Evolutionary conservation across 208 protist species (phyloP).

Genomic region (Trypanosoma vivax): DNA sequence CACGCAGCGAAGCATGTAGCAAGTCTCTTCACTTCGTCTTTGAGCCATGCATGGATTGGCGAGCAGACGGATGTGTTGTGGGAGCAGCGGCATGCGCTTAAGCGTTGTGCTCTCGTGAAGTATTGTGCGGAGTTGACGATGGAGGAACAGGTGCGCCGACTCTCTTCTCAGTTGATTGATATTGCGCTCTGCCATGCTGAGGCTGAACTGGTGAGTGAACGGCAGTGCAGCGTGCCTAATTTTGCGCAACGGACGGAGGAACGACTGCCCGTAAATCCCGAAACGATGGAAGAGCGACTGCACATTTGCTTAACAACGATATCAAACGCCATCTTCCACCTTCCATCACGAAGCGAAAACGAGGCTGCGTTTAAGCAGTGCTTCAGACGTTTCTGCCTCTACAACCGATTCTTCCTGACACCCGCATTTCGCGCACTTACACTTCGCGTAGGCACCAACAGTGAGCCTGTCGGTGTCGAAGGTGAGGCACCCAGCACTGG

Average conservation of each 20-base stretch:
- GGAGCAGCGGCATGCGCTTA: not conserved
- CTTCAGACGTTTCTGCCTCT: slow-evolving; percentile 47
- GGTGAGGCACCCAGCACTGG: not conserved
- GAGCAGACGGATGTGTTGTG: slow-evolving; percentile 1
- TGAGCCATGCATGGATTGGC: slow-evolving; percentile 4
- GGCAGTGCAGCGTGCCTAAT: not conserved
- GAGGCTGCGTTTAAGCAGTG: slow-evolving; percentile 18
- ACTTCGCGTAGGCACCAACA: slow-evolving; percentile 22
- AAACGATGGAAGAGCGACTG: slow-evolving; percentile 76
- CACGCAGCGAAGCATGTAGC: slow-evolving; percentile 53
- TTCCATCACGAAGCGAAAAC: slow-evolving; percentile 17
- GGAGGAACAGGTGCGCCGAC: slow-evolving; percentile 27
- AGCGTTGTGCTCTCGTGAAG: not conserved
- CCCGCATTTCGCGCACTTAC: slow-evolving; percentile 61
- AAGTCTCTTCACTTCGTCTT: slow-evolving; percentile 24
- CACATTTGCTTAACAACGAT: slow-evolving; percentile 44
- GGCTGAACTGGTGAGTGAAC: not conserved
- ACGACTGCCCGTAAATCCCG: slow-evolving; percentile 27
- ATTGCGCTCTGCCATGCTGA: slow-evolving; percentile 33
- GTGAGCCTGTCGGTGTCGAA: not conserved
- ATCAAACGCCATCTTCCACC: slow-evolving; percentile 28
- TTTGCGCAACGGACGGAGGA: slow-evolving; percentile 1
- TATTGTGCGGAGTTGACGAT: slow-evolving; percentile 10
- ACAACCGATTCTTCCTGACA: slow-evolving; percentile 62
- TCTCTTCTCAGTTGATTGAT: slow-evolving; percentile 40